Evolutionary conservation across 352 stramenopile species (phyloP), one percentile per base, ranked within the genome.

Genomic region (Phytophthora meadii): DNA sequence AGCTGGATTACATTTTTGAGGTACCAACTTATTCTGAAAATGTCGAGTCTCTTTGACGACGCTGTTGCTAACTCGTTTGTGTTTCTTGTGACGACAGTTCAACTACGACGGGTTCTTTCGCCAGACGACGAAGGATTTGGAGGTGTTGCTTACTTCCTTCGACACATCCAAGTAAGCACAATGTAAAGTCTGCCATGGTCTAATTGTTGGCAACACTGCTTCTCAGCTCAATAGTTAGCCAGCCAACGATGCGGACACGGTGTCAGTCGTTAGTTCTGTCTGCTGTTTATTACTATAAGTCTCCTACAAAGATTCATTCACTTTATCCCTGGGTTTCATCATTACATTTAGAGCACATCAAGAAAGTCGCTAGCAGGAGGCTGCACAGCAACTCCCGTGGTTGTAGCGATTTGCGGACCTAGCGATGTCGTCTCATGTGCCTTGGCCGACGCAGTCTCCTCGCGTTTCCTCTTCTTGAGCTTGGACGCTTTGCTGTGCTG

Each of bases 1-100:
- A 93, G 61, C 71, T 95, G 48, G 87, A 93, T 64, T 95, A 95
- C 74, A 95, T 95, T 76, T 95, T 95, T 87, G 87, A 93, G 75
- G 87, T 94, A 58, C 30, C 9, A 70, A 66, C 15, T 56, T 24
- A 51, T 4, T 5, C 7, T 39, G 34, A 9, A 37, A 28, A 39
- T 47, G 8, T 51, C 36, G 24, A 11, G 14, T 36, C 19, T 28
- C 12, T 10, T 22, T 39, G 15, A 19, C 34, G 37, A n/a, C 4
- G 7, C 48, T 42, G 12, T 27, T 50, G 44, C 40, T 72, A 64
- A 72, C 14, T 71, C 7, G 22, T 9, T 54, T 59, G 11, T 36
- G 24, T 47, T 62, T 69, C 7, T 17, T 57, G 30, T 69, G 24
- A 22, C n/a, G 42, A 54, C 57, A 93, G 83, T 93, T 89, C 64